A percentile compares a stretch with the other conserved stretches of the same genome.
Evolutionary conservation across 768 basidiomycete genomes (phyloP).

Genomic region (Tylopilus rubrobrunneus): DNA sequence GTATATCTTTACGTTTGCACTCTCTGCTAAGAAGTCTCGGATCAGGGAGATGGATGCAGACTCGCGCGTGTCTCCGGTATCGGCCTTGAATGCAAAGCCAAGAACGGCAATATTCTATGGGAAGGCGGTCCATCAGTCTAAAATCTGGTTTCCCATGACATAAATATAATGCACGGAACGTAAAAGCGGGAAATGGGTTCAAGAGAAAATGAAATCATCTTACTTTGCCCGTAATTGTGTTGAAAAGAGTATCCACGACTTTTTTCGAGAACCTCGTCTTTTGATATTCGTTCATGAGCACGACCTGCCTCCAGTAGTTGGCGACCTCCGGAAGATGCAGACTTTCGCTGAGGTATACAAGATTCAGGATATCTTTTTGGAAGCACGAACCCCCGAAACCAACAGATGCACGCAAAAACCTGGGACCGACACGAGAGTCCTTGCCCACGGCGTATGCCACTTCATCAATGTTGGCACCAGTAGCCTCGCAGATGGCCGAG

Average conservation of each 20-base stretch:
- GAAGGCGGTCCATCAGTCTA: conserved; percentile 7
- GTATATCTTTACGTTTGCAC: conserved; percentile 82
- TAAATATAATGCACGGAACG: neutral
- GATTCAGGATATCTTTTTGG: conserved; percentile 99
- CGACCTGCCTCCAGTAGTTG: conserved; percentile 95
- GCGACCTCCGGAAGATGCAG: conserved; percentile 95
- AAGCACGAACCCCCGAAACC: conserved; percentile 99
- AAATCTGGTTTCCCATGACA: conserved; percentile 3
- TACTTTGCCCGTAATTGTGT: conserved; percentile 94
- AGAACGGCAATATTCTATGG: conserved; percentile 86
- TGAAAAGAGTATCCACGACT: conserved; percentile 97
- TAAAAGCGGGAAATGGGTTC: neutral
- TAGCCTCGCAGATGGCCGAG: conserved; percentile 97
- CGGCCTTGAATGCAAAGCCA: conserved; percentile 99
- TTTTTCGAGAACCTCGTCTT: conserved; percentile 93
- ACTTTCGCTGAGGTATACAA: conserved; percentile 95
- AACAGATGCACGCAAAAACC: conserved; percentile 92
- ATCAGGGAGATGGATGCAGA: conserved; percentile 93
- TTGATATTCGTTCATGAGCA: conserved; percentile 98
- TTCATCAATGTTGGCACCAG: conserved; percentile 98
- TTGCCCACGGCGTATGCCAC: conserved; percentile 92
- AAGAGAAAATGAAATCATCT: conserved; percentile 7
- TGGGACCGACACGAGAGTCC: conserved; percentile 89
- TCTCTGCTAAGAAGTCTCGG: conserved; percentile 89
- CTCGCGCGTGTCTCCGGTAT: conserved; percentile 98